Conservation (phyloP, 371 early-diverging fungal species). For the Rhizopus sp. region DNA sequence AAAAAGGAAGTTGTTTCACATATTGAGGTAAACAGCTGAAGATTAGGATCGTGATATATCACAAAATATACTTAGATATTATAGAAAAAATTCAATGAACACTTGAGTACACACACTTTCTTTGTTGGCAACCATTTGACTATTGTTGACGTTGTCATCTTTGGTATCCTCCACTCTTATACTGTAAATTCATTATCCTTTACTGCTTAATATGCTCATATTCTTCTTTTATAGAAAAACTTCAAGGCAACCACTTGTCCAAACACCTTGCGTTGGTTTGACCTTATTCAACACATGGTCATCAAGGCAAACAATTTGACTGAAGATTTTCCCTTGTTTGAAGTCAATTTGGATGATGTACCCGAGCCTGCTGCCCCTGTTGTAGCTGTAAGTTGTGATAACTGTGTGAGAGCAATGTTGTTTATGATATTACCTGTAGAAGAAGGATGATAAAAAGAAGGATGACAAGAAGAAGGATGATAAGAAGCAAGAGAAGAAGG, state of each 20-base stretch:
- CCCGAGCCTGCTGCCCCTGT: conserved; percentile 51
- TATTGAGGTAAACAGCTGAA: conserved; percentile 32
- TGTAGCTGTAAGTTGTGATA: conserved; percentile 30
- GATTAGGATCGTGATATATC: not conserved
- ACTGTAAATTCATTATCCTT: conserved; percentile 43
- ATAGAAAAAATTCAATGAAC: conserved; percentile 64
- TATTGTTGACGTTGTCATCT: conserved; percentile 73
- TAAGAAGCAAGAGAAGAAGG: conserved; percentile 28
- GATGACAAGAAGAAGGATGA: conserved; percentile 11
- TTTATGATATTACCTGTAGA: conserved; percentile 8
- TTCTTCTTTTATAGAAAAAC: conserved; percentile 30
- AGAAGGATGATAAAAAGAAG: conserved; percentile 38
- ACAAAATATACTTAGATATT: not conserved
- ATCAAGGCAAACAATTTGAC: conserved; percentile 45
- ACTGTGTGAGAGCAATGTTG: not conserved
- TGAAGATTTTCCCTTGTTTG: conserved; percentile 53
- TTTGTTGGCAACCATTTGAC: conserved; percentile 66
- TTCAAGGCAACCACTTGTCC: conserved; percentile 45
- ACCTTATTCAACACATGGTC: conserved; percentile 71
- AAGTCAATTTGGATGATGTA: conserved; percentile 61
- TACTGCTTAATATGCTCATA: not conserved
- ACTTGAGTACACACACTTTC: conserved; percentile 64
- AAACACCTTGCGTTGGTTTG: conserved; percentile 77
- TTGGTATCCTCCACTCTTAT: conserved; percentile 64
- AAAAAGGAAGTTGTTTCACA: conserved; percentile 45